Conservation (phyloP, 768 basidiomycete genomes). For the Rubroboletus satanas region DNA sequence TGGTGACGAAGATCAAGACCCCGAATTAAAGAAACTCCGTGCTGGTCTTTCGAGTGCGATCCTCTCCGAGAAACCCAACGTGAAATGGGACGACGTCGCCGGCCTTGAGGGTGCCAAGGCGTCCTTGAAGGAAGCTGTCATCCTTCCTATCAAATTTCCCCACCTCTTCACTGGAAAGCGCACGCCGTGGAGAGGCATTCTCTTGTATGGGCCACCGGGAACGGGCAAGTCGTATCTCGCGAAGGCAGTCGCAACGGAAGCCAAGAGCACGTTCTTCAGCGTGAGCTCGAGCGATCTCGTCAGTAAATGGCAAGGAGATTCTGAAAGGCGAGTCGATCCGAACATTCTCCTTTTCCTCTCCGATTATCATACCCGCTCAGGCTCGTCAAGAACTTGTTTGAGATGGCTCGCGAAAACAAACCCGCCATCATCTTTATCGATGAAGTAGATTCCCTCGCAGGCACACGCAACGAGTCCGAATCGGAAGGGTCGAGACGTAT, state of each 20-base stretch:
- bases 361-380: conserved; percentile 36
- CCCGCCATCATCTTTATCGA: conserved; percentile 99
- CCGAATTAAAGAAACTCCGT: conserved; percentile 95
- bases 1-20: conserved; percentile 72
- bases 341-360: neutral
- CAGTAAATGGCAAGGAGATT: conserved; percentile 99
- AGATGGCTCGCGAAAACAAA: conserved; percentile 93
- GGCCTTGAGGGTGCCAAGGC: conserved; percentile 95
- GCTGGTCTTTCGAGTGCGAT: conserved; percentile 87
- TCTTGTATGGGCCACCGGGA: conserved; percentile 96
- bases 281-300: conserved; percentile 94
- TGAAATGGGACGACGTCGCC: conserved; percentile 98
- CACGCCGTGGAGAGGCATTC: conserved; percentile 94
- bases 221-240: conserved; percentile 97
- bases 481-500: conserved; percentile 95
- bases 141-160: conserved; percentile 99
- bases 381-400: conserved; percentile 92
- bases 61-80: conserved; percentile 88
- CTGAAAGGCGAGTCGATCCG: conserved; percentile 69
- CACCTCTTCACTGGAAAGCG: conserved; percentile 98
- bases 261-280: conserved; percentile 98
- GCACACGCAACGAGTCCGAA: conserved; percentile 94
- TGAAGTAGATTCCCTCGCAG: conserved; percentile 94
- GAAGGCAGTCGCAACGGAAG: conserved; percentile 98
- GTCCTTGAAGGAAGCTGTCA: conserved; percentile 95